These are phyloP conservation scores for Trypanosoma conorhini DNA, from an alignment of 208 protist genomes.

Conservation along the genomic window DNA sequence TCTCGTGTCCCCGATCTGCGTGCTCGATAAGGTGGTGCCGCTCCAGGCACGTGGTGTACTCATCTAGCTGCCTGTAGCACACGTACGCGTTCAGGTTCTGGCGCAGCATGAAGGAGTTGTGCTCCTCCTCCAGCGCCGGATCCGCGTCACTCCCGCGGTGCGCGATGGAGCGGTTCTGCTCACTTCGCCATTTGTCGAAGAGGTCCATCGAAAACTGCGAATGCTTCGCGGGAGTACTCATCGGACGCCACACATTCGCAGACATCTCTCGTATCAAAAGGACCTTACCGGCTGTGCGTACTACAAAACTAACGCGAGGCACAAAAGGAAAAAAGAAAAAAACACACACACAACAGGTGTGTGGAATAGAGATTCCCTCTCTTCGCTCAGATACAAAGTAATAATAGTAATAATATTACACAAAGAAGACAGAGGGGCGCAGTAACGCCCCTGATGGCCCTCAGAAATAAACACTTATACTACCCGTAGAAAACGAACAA, in stretches of 20 bases:
- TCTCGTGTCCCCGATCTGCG: slow-evolving; percentile 38
- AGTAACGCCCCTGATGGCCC: not conserved
- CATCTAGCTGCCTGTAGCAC: slow-evolving; percentile 75
- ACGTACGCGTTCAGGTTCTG: slow-evolving; percentile 85
- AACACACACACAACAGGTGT: not conserved
- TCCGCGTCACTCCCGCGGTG: slow-evolving; percentile 57
- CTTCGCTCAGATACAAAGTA: not conserved
- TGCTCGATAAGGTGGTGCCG: slow-evolving; percentile 59
- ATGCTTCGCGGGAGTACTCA: slow-evolving; percentile 35
- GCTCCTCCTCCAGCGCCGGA: slow-evolving; percentile 59
- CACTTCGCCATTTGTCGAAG: slow-evolving; percentile 71
- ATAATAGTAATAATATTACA: no score
- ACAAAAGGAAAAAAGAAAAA: slow-evolving; percentile 8
- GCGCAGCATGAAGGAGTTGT: slow-evolving; percentile 74
- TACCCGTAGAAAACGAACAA: slow-evolving; percentile 16
- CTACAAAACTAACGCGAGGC: not conserved
- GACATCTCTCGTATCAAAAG: slow-evolving; percentile 13
- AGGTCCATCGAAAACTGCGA: slow-evolving; percentile 67
- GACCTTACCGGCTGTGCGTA: not conserved
- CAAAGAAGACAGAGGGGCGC: not conserved
- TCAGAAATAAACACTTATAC: not conserved
- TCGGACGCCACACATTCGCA: slow-evolving; percentile 25
- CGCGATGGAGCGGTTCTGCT: slow-evolving; percentile 55
- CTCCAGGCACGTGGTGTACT: slow-evolving; percentile 68
- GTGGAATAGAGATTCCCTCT: not conserved